Conservation (phyloP, 345 rosid genomes). For the Cardamine resedifolia region DNA sequence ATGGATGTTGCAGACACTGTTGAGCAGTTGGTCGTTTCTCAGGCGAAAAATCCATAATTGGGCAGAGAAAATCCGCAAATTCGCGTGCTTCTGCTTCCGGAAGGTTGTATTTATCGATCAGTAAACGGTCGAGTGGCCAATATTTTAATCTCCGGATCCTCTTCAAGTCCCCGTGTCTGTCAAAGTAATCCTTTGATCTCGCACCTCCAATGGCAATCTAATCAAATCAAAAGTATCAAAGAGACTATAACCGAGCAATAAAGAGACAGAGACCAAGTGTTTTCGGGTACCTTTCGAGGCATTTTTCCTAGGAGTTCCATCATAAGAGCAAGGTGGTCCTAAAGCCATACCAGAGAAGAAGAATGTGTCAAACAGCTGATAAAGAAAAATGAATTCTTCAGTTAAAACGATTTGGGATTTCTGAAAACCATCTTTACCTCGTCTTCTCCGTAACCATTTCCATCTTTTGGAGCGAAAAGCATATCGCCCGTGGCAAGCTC, state of each 20-base stretch:
- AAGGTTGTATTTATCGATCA: slow-evolving; percentile 68
- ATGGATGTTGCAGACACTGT: slow-evolving; percentile 88
- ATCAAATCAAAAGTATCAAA: slow-evolving; percentile 14
- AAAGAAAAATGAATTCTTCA: background rate
- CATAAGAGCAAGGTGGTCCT: slow-evolving; percentile 98
- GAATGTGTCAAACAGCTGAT: slow-evolving; percentile 2
- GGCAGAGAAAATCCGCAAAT: slow-evolving; percentile 70
- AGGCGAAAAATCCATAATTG: slow-evolving; percentile 78
- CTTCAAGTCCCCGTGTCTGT: slow-evolving; percentile 95
- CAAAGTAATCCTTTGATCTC: slow-evolving; percentile 82
- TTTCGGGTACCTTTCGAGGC: slow-evolving; percentile 68
- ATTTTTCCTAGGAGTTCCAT: slow-evolving; percentile 98
- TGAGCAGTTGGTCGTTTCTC: slow-evolving; percentile 95
- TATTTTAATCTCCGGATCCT: slow-evolving; percentile 86
- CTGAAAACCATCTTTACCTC: slow-evolving; percentile 54
- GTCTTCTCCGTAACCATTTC: slow-evolving; percentile 78
- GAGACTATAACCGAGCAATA: slow-evolving; percentile 1
- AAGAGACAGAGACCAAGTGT: slow-evolving; percentile 1
- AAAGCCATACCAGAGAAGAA: slow-evolving; percentile 35
- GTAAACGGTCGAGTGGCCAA: slow-evolving; percentile 78
- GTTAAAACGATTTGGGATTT: background rate
- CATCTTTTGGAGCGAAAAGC: slow-evolving; percentile 85
- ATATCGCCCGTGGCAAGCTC: slow-evolving; percentile 97
- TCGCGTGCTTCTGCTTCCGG: slow-evolving; percentile 68
- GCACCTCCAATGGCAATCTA: slow-evolving; percentile 93